These are phyloP conservation scores for Fusarium haematococcum DNA, from an alignment of 2,329 filamentous ascomycete genomes.

Conservation along the genomic window DNA sequence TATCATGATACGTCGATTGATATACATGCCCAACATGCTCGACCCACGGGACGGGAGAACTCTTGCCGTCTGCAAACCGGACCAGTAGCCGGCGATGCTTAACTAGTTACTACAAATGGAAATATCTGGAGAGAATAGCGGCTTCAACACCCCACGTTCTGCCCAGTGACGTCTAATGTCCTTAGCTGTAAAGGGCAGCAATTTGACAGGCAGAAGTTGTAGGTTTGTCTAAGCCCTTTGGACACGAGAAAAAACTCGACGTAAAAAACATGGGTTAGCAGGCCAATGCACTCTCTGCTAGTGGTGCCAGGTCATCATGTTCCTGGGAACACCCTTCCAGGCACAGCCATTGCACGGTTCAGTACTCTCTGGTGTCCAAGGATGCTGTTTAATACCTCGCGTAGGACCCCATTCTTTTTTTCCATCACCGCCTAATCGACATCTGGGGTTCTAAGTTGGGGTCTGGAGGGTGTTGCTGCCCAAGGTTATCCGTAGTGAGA, in stretches of 20 bases:
- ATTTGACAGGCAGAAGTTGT: conserved; percentile 11
- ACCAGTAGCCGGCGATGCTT: neutral
- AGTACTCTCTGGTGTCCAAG: neutral
- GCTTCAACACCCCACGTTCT: conserved; percentile 26
- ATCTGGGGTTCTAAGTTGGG: conserved; percentile 8
- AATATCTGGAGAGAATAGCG: conserved; percentile 29
- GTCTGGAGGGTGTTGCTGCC: conserved; percentile 33
- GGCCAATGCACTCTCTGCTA: conserved; percentile 7
- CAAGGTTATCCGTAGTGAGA: conserved; percentile 12
- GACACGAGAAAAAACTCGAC: conserved; percentile 10
- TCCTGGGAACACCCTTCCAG: neutral
- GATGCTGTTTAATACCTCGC: neutral
- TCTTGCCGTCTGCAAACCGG: neutral
- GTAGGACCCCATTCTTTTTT: neutral
- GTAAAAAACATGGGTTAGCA: conserved; percentile 14
- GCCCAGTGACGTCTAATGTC: conserved; percentile 21
- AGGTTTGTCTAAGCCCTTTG: neutral
- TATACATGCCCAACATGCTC: neutral
- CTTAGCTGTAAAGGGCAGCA: conserved; percentile 19
- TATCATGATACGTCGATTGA: neutral
- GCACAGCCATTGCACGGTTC: neutral
- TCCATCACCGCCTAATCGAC: conserved; percentile 28
- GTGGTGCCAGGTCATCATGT: conserved; percentile 19
- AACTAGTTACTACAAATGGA: conserved; percentile 25
- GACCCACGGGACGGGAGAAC: neutral